Evolutionary conservation across 1,284 basidiomycete species (phyloP).

Genomic region (Leccinum griseonigrum): DNA sequence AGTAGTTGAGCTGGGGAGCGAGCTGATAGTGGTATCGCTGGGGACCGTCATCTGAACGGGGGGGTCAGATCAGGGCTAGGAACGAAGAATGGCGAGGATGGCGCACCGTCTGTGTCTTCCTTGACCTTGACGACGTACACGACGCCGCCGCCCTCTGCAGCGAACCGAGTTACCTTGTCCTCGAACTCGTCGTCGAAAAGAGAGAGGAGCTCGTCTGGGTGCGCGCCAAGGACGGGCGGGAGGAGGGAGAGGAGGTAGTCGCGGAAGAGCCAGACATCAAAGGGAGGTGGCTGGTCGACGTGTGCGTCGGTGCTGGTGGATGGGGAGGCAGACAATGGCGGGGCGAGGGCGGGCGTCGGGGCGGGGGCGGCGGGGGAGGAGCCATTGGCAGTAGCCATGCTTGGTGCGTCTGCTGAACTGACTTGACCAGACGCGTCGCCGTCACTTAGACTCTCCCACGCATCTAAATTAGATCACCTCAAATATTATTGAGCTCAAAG

Average conservation of each 20-base stretch:
- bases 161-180: slow-evolving; percentile 71
- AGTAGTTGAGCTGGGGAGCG: slow-evolving; percentile 76
- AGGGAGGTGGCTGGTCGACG: slow-evolving; percentile 35
- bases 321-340: slow-evolving; percentile 27
- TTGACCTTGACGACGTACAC: slow-evolving; percentile 78
- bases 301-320: slow-evolving; percentile 30
- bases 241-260: slow-evolving; percentile 69
- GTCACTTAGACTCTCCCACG: not conserved
- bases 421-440: not conserved
- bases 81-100: slow-evolving; percentile 5
- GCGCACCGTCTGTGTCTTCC: slow-evolving; percentile 67
- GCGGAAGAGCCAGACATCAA: slow-evolving; percentile 63
- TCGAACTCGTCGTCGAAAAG: slow-evolving; percentile 75
- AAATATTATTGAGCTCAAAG: too few relatives aligned
- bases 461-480: not conserved
- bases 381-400: not conserved
- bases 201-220: slow-evolving; percentile 58
- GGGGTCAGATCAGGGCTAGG: slow-evolving; percentile 12
- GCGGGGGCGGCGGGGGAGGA: not conserved
- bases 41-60: slow-evolving; percentile 53
- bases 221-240: slow-evolving; percentile 71
- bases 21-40: slow-evolving; percentile 69
- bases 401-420: not conserved
- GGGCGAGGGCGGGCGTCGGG: slow-evolving; percentile 13
- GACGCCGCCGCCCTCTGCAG: slow-evolving; percentile 66